Conservation (phyloP, 2,329 filamentous ascomycete genomes). For the Raffaelea arxii region DNA sequence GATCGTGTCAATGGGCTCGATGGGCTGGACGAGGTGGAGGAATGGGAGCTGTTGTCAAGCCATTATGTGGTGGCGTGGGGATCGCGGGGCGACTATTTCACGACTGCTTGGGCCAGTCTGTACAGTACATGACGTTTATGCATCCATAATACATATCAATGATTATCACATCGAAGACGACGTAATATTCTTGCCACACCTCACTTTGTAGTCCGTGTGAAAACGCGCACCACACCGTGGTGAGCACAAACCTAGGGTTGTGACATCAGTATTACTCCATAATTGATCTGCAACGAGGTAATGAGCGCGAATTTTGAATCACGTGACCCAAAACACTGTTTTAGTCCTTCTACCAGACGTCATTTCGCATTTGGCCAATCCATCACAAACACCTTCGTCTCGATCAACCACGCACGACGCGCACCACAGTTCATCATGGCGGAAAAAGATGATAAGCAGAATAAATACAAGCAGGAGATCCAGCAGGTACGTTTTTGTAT, state of each 20-base stretch:
- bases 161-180: no score
- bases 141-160: no score
- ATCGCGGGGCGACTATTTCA: slow-evolving; percentile 49
- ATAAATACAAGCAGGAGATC: slow-evolving; percentile 96
- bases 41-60: slow-evolving; percentile 76
- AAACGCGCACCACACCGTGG: no score
- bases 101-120: slow-evolving; percentile 18
- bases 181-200: no score
- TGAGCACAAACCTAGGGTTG: no score
- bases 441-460: slow-evolving; percentile 57
- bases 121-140: neutral
- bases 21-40: slow-evolving; percentile 89
- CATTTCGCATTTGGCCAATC: neutral
- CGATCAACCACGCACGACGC: neutral
- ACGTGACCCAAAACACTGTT: no score
- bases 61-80: slow-evolving; percentile 93
- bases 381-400: neutral
- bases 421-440: slow-evolving; percentile 44
- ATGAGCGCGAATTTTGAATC: no score
- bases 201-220: no score
- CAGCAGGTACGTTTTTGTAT: slow-evolving; percentile 59
- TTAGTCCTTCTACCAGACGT: no score
- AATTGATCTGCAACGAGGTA: no score
- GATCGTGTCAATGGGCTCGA: slow-evolving; percentile 70
- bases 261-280: no score